Percentiles rank a stretch among this genome's conserved stretches.
These are phyloP conservation scores for Simplicillium sp. DNA, from an alignment of 2,329 filamentous ascomycete species.

Conservation along the genomic window DNA sequence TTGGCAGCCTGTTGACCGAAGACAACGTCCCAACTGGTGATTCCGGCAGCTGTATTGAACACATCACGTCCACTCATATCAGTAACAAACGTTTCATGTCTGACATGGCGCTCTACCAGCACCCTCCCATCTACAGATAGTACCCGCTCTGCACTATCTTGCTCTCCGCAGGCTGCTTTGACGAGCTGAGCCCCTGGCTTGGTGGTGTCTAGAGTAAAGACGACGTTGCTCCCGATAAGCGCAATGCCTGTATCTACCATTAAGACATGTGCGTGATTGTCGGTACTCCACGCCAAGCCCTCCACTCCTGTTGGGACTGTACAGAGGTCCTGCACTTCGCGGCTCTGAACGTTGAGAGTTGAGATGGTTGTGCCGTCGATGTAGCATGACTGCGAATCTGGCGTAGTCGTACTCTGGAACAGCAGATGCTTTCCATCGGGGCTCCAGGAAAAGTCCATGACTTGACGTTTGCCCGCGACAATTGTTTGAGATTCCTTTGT, in stretches of 20 bases:
- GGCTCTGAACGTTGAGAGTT: conserved; percentile 5
- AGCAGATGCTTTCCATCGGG: conserved; percentile 10
- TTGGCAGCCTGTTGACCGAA: background rate
- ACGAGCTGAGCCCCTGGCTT: background rate
- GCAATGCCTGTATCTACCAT: conserved; percentile 5
- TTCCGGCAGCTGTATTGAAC: conserved; percentile 5
- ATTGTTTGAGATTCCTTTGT: conserved; percentile 11
- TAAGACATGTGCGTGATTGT: conserved; percentile 11
- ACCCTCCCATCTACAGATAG: conserved; percentile 4
- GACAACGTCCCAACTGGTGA: conserved; percentile 9
- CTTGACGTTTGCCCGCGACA: conserved; percentile 5
- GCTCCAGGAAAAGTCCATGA: conserved; percentile 10
- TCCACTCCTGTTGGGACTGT: conserved; percentile 4
- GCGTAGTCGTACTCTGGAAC: conserved; percentile 1
- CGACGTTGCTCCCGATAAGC: conserved; percentile 4
- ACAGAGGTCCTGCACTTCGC: conserved; percentile 4
- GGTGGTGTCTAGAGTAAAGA: conserved; percentile 7
- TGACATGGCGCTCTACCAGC: conserved; percentile 5
- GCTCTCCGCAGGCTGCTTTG: conserved; percentile 7
- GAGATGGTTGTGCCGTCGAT: conserved; percentile 7
- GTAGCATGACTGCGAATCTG: conserved; percentile 12
- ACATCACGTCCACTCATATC: conserved; percentile 7
- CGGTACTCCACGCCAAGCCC: conserved; percentile 8
- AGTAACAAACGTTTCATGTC: conserved; percentile 2
- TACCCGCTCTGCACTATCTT: conserved; percentile 10